Base-by-base conservation (phyloP, 345 rosid genomes). In the Gynandropsis gynandra region DNA sequence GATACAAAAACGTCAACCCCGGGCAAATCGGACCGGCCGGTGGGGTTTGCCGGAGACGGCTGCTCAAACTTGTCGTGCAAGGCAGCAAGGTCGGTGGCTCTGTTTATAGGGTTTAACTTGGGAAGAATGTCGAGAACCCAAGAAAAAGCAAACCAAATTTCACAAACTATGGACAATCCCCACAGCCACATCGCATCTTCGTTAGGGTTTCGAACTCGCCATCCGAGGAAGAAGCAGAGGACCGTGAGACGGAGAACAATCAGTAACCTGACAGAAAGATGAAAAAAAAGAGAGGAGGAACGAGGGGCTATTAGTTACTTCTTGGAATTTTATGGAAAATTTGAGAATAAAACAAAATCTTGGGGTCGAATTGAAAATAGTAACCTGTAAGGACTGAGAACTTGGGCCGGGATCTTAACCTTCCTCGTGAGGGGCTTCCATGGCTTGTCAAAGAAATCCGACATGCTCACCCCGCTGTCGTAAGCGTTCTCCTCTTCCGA, bases 391-490 rank as follows among this genome's bases (percentile, higher is more conserved):
- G 96, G 98, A 73, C 98, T 90, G 33, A 90, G 86, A 63, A 79
- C 40, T 19, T 65, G 75, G 4, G 95, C 55, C 0, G 88, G 80
- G 60, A 90, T 55, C 37, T 72, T 60, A 39, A 87, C 60, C 74
- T 90, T 90, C 57, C 95, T 71, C 0, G 96, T 82, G 42, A 90
- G 80, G 13, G 96, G 92, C 62, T 90, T 90, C 98, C 96, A 87
- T n/a, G 95, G 95, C 54, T 87, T 90, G 70, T 90, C 98, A 76
- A 90, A 52, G 33, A 90, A 90, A 72, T 90, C 95, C 0, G 79
- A 70, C 95, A 80, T 87, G 38, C 68, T 78, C 18, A 90, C 78
- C 8, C 76, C 85, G 9, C 67, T 70, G 1, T 76, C 80, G 0
- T 63, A 62, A 8, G 43, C 33, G 6, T 63, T 72, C 7, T 69